Percentiles rank a stretch among this genome's conserved stretches.
These are phyloP conservation scores for Penicillium sp. DNA, from an alignment of 2,329 filamentous ascomycete species.

Conservation along the genomic window DNA sequence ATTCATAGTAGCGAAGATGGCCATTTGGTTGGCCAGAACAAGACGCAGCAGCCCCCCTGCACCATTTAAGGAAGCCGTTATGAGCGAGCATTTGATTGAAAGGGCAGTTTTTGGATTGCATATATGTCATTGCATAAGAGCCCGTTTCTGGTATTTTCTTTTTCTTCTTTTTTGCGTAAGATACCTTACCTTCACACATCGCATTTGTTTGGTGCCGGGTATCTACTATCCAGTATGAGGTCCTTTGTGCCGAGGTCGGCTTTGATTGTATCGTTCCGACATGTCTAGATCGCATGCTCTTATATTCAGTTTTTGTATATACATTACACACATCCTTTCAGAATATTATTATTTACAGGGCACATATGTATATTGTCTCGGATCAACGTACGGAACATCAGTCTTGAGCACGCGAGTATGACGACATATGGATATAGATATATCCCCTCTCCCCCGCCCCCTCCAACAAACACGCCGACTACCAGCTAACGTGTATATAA, in stretches of 20 bases:
- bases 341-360: too few species aligned
- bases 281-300: neutral
- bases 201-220: neutral
- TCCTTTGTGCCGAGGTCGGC: neutral
- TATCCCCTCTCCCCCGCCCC: too few species aligned
- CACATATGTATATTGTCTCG: too few species aligned
- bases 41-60: neutral
- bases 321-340: too few species aligned
- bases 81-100: neutral
- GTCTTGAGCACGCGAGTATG: neutral
- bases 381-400: too few species aligned
- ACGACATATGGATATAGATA: neutral
- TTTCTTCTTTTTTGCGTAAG: neutral
- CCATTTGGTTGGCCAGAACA: neutral
- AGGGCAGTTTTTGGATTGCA: neutral
- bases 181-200: neutral
- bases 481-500: too few species aligned
- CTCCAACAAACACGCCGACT: neutral
- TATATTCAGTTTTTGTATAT: neutral
- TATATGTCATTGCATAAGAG: neutral
- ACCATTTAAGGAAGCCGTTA: neutral
- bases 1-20: too few species aligned
- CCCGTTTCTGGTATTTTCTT: neutral
- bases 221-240: too few species aligned
- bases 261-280: neutral